Evolutionary conservation across 345 rosid genomes (phyloP), one percentile per base, ranked within the genome.

Genomic region (Salix brachista): DNA sequence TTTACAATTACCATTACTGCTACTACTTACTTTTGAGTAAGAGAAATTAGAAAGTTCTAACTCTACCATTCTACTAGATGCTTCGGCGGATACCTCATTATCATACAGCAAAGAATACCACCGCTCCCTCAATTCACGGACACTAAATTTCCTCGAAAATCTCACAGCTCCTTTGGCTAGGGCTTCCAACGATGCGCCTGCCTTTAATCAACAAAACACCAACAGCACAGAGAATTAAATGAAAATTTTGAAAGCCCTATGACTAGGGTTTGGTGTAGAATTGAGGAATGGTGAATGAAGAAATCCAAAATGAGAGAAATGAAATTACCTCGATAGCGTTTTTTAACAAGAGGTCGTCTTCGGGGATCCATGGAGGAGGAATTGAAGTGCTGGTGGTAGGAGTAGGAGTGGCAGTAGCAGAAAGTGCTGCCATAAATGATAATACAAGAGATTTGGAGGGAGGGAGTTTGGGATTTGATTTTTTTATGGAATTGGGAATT

Each of bases 131-230:
- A 96, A 83, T 83, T 96, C 98, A 78, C 80, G 50, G 46, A 94
- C 77, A 1, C 91, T 83, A 82, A 85, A 92, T 80, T 83, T 88
- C 66, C 89, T 86, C 11, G 98, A 96, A 80, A 96, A 96, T 75
- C 74, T 85, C 78, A 96, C 98, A 5, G 97, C 99, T 17, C 99
- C 98, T 87, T 91, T 93, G 41, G 97, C 99, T 81, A 96, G 95
- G 16, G 98, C 86, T 86, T 96, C 97, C 86, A 96, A 89, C 79
- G 95, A 96, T 81, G 98, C 99, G 58, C 99, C 99, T 8, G 88
- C 88, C 99, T 96, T 82, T 30, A 73, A 65, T 52, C 17, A 70
- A 44, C 26, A 50, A 5, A 58, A 17, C 14, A 32, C 17, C 41
- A 46, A 42, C 41, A 62, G 2, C 58, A 44, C 4, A 19, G 21